Evolutionary conservation across 2,329 filamentous ascomycete genomes (phyloP).

Genomic region (Davidsoniella neocaledoniae): DNA sequence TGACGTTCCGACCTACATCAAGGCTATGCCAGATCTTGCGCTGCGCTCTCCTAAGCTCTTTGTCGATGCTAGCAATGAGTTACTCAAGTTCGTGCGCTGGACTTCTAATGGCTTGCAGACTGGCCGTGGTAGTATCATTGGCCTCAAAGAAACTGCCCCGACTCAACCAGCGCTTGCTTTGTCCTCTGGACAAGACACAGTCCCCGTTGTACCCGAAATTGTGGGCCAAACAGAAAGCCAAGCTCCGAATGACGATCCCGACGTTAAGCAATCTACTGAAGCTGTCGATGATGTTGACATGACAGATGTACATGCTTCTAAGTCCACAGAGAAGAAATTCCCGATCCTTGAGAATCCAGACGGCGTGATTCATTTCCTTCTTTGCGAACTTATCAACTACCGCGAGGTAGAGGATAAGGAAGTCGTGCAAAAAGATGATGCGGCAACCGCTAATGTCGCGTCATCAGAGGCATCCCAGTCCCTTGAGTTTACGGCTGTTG

Average conservation of each 20-base stretch:
- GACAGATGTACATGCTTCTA: slow-evolving; percentile 38
- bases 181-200: neutral
- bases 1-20: slow-evolving; percentile 58
- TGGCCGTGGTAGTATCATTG: slow-evolving; percentile 11
- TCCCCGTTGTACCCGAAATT: neutral
- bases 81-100: slow-evolving; percentile 36
- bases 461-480: neutral
- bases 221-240: neutral
- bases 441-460: slow-evolving; percentile 5
- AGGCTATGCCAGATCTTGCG: slow-evolving; percentile 61
- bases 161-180: neutral
- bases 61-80: slow-evolving; percentile 72
- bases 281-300: slow-evolving; percentile 38
- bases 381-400: slow-evolving; percentile 83
- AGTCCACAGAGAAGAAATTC: slow-evolving; percentile 52
- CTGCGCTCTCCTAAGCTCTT: slow-evolving; percentile 74
- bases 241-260: slow-evolving; percentile 13
- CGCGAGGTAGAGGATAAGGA: slow-evolving; percentile 84
- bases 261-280: slow-evolving; percentile 46
- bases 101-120: slow-evolving; percentile 1
- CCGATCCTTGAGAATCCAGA: slow-evolving; percentile 85
- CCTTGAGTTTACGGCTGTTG: slow-evolving; percentile 19
- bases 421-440: slow-evolving; percentile 7
- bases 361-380: slow-evolving; percentile 84
- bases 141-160: slow-evolving; percentile 3